Evolutionary conservation across 2,329 filamentous ascomycete species (phyloP), one percentile per base, ranked within the genome.

Genomic region (Aspergillus sp.): DNA sequence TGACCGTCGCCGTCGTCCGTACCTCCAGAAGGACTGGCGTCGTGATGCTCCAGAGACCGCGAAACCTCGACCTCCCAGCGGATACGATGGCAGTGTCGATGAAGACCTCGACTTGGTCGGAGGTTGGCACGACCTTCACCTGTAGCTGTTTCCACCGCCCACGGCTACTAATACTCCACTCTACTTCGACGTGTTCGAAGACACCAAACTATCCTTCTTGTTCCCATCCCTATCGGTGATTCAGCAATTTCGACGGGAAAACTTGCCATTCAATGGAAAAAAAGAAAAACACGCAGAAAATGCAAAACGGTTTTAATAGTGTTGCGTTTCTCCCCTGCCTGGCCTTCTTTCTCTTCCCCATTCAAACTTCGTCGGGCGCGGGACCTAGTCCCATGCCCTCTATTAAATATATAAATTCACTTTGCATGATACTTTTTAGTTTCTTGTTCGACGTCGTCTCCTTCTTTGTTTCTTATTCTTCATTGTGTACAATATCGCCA

Each of bases 41-140:
- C 66, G 63, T 39, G 60, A 69, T 45, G 52, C 54, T 27, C 53
- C 52, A 46, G 62, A 65, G 45, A 53, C 53, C 10, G 49, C 55
- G 8, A 66, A 61, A 47, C 52, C 52, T 50, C 62, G 58, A 56
- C 60, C 54, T 51, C 56, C 61, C 39, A 60, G 61, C 41, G 58
- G 61, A 57, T 69, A 76, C 62, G 83, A 85, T 72, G 79, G 61
- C 46, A 67, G 59, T 41, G 48, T 68, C 29, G 67, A 87, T 67
- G 83, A 83, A 63, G 86, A 91, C 63, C 73, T 90, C 75, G 89
- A 94, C 81, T 94, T 91, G 84, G 88, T 95, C 82, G 89, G 89
- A 76, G 88, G 86, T 73, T 94, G 87, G 82, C 82, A 86, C 68
- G 82, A 82, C 65, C 74, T 80, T 67, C 78, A 81, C 68, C 75